phyloP scores from a whole-genome alignment of 2,329 filamentous ascomycete genomes.

The Xylariaceae sp. region DNA sequence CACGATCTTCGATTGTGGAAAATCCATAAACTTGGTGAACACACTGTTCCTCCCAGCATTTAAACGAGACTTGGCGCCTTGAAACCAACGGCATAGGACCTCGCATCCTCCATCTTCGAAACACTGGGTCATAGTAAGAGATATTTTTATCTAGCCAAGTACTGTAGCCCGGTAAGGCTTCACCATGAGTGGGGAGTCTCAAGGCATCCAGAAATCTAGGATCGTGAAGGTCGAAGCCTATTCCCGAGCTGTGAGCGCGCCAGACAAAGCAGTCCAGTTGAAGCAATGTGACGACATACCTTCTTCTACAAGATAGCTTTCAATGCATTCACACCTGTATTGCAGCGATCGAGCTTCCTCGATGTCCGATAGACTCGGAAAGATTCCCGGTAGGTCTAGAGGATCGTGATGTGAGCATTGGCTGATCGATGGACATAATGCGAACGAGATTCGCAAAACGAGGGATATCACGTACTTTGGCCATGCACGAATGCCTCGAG shows the following conservation, averaged over 20 bases:
- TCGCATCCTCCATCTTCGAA: conserved; percentile 40
- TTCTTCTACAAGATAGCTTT: conserved; percentile 49
- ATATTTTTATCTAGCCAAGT: conserved; percentile 54
- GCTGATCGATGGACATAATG: neutral
- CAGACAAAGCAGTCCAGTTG: conserved; percentile 4
- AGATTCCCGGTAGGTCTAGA: conserved; percentile 39
- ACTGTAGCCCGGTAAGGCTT: conserved; percentile 47
- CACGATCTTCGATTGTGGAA: conserved; percentile 47
- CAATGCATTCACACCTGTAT: conserved; percentile 58
- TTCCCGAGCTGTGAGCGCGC: conserved; percentile 9
- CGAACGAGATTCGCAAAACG: conserved; percentile 2
- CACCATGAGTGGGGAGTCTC: conserved; percentile 36
- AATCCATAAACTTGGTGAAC: conserved; percentile 60
- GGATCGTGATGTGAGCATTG: conserved; percentile 14
- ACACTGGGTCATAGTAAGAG: conserved; percentile 46
- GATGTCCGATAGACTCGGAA: conserved; percentile 50
- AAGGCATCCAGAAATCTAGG: conserved; percentile 39
- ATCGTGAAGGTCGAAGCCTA: conserved; percentile 45
- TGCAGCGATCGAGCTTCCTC: conserved; percentile 58
- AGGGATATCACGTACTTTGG: conserved; percentile 43
- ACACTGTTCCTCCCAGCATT: conserved; percentile 55
- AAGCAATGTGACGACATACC: conserved; percentile 34
- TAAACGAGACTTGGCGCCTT: conserved; percentile 44
- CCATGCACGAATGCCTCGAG: conserved; percentile 48
- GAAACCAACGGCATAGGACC: conserved; percentile 36